phyloP scores from a whole-genome alignment of 495 filamentous ascomycete species.

The Aspergillus campestris region DNA sequence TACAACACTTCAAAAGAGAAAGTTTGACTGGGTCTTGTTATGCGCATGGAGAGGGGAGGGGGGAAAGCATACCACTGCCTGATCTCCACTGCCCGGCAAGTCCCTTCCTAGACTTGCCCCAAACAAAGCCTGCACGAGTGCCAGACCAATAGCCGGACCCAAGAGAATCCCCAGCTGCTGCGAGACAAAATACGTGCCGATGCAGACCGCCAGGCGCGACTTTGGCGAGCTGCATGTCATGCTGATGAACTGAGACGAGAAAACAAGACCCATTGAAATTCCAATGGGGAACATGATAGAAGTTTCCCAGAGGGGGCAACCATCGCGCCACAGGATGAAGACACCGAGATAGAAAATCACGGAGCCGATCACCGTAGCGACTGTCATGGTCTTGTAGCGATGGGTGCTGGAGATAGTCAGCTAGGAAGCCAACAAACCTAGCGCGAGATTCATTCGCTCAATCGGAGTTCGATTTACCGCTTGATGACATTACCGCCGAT shows the following conservation, averaged over 20 bases:
- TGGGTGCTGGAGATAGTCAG: slow-evolving; percentile 8
- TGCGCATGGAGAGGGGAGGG: no score
- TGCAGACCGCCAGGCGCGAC: slow-evolving; percentile 14
- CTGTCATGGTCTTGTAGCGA: slow-evolving; percentile 18
- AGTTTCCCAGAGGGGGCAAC: slow-evolving; percentile 13
- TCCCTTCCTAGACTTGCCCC: slow-evolving; percentile 5
- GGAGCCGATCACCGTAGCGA: slow-evolving; percentile 8
- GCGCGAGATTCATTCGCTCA: no score
- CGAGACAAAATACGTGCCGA: slow-evolving; percentile 23
- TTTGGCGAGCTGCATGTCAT: slow-evolving; percentile 13
- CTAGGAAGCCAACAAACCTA: not conserved
- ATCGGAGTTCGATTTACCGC: slow-evolving; percentile 7
- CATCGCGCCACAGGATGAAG: slow-evolving; percentile 16
- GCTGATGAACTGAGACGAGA: slow-evolving; percentile 22
- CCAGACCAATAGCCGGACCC: slow-evolving; percentile 12
- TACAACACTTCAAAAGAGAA: not conserved
- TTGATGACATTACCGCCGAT: slow-evolving; percentile 19
- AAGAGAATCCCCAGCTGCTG: slow-evolving; percentile 29
- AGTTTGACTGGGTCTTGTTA: not conserved
- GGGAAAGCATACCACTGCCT: slow-evolving; percentile 1
- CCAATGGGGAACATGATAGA: slow-evolving; percentile 13
- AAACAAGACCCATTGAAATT: slow-evolving; percentile 15
- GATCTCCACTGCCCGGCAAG: slow-evolving; percentile 3
- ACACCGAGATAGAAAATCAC: slow-evolving; percentile 13
- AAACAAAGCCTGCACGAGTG: slow-evolving; percentile 15